Evolutionary conservation across 768 basidiomycete genomes (phyloP), one percentile per base, ranked within the genome.

Genomic region (Termitomyces eurrhizus): DNA sequence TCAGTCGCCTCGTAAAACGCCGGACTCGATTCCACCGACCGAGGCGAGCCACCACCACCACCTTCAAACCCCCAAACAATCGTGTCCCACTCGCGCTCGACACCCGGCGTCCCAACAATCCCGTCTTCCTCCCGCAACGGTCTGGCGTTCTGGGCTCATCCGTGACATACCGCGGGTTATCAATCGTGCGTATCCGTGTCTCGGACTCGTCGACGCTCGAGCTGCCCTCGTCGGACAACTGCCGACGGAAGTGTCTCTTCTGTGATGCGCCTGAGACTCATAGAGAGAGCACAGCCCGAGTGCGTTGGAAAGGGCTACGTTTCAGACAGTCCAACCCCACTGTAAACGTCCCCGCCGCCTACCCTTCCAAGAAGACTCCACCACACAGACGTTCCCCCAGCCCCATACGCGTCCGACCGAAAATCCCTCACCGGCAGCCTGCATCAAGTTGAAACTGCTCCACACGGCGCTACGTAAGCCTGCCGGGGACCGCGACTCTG

Each of bases 361-460:
- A 21, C 21, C 21, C 21, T 21, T 21, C 21, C 21, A 21, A 21
- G 21, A 21, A 21, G 21, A 21, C 21, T 21, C 21, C 21, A 21
- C 21, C 21, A 21, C 21, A 21, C 21, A 21, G 21, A 21, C 21
- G 21, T 21, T 21, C 21, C 21, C 21, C 21, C 21, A 21, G 21
- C 21, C 37, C 24, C 37, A 26, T 53, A 53, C 24, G 14, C 52
- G 64, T 87, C 87, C 13, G 76, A 74, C 24, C 24, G 75, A 62
- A 64, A 90, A 89, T 33, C 91, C 90, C 67, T 92, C 90, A 0
- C 89, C 89, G 0, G 78, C 80, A 11, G 80, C 83, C 53, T 83
- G 82, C 76, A 93, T 81, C 12, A 82, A 75, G 68, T 93, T 92
- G 74, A 90, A 92, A 69, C 85, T 88, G 58, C 78, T 79, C 92